phyloP scores from a whole-genome alignment of 176 grass and related monocot genomes.

The Aegilops umbellulata region DNA sequence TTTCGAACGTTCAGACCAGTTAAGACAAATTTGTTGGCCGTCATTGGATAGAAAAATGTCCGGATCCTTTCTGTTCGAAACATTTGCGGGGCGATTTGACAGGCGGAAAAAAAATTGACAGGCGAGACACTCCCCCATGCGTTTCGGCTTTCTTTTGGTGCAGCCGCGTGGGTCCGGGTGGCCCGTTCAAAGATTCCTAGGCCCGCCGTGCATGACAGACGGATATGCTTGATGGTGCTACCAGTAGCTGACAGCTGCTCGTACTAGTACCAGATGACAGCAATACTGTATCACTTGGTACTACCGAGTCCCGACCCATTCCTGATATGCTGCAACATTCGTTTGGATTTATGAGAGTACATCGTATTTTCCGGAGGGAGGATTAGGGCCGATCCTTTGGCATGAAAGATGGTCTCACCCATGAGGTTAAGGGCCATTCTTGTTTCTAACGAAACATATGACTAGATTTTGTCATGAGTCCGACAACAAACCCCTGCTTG shows the following conservation, averaged over 20 bases:
- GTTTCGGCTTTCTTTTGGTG: not conserved
- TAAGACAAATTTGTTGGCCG: too few relatives aligned
- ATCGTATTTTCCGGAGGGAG: not conserved
- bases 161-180: not conserved
- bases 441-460: not conserved
- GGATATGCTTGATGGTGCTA: conserved; percentile 10
- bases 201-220: not conserved
- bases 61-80: too few relatives aligned
- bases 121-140: too few relatives aligned
- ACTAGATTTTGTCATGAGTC: not conserved
- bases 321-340: not conserved
- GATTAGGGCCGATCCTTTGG: not conserved
- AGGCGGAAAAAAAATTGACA: too few relatives aligned
- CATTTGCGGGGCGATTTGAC: too few relatives aligned
- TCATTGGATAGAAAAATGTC: too few relatives aligned
- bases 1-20: too few relatives aligned
- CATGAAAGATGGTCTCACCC: not conserved
- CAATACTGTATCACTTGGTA: not conserved
- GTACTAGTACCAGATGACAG: not conserved
- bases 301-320: not conserved
- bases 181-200: conserved; percentile 27
- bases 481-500: not conserved
- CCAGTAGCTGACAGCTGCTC: not conserved
- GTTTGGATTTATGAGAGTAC: not conserved
- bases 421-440: not conserved